Base-by-base conservation (phyloP, 2,329 filamentous ascomycete species). In the Remersonia thermophila region DNA sequence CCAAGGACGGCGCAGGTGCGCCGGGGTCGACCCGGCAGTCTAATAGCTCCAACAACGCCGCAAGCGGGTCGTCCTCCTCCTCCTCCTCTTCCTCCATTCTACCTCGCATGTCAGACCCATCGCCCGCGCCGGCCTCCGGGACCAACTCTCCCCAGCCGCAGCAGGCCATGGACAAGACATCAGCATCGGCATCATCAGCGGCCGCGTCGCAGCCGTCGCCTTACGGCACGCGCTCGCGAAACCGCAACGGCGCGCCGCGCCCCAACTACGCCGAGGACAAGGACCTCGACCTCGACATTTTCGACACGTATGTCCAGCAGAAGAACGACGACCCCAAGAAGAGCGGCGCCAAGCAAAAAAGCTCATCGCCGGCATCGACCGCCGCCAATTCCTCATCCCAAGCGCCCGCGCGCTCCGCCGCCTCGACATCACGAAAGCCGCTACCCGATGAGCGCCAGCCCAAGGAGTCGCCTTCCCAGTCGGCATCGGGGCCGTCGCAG, bases 251-350 rank as follows among this genome's bases (percentile, higher is more conserved):
- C 51, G 76, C 72, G 47, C 71, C 81, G 49, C 82, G 91, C 48
- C 78, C 81, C 47, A 98, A 98, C 61, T 98, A 98, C 60, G 89
- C 91, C 34, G 91, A 98, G 62, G 83, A 89, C 60, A 83, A 74
- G 61, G 89, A 95, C 58, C 69, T 87, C 48, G 89, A 96, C 52
- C 77, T 83, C 59, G 91, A 96, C 41, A 61, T 70, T 55, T 84
- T 86, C 56, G 89, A 95, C 52, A 72, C 69, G 55, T 63, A 69
- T 53, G 56, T 63, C 36, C 61, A 71, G 47, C 66, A 67, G 52
- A 69, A 73, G 48, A 68, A 74, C 12, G 63, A 63, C 37, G 70
- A 74, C 42, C 55, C 47, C 51, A 55, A 45, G 41, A 51, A 40
- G 52, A 33, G 33, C 27, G 30, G 23, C 27, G 43, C 45, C 7